A percentile compares a stretch with the other conserved stretches of the same genome.
Evolutionary conservation across 2,329 filamentous ascomycete genomes (phyloP).

Genomic region (Hymenotorrendiella dingleyae): DNA sequence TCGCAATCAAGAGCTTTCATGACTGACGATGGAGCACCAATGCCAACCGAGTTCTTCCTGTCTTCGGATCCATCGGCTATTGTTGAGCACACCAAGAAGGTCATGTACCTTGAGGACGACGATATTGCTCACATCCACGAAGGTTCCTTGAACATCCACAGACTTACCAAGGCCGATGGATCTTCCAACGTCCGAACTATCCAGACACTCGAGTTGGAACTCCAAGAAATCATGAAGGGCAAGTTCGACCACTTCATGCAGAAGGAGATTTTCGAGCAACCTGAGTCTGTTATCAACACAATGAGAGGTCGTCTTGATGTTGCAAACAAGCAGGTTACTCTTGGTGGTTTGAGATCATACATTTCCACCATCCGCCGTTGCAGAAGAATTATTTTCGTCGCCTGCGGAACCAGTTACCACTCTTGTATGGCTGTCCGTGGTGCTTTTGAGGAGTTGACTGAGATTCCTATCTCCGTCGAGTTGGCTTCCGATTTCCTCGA

Average conservation of each 20-base stretch:
- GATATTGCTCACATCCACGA: slow-evolving; percentile 99
- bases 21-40: slow-evolving; percentile 95
- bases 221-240: slow-evolving; percentile 99
- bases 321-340: slow-evolving; percentile 88
- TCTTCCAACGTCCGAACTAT: slow-evolving; percentile 96
- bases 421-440: slow-evolving; percentile 99
- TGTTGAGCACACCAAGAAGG: slow-evolving; percentile 99
- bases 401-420: slow-evolving; percentile 96
- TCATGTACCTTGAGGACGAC: slow-evolving; percentile 98
- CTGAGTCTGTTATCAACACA: slow-evolving; percentile 98
- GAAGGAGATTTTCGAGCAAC: slow-evolving; percentile 99
- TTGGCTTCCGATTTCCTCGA: slow-evolving; percentile 97
- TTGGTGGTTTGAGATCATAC: slow-evolving; percentile 93
- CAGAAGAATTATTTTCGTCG: slow-evolving; percentile 97
- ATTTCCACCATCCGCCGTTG: slow-evolving; percentile 94
- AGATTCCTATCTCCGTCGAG: slow-evolving; percentile 96
- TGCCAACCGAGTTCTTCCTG: slow-evolving; percentile 98
- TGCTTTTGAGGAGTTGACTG: slow-evolving; percentile 94
- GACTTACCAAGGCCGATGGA: slow-evolving; percentile 92
- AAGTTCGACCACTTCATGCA: slow-evolving; percentile 99
- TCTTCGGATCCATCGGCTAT: slow-evolving; percentile 98
- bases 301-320: slow-evolving; percentile 98
- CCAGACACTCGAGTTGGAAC: slow-evolving; percentile 96
- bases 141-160: slow-evolving; percentile 97
- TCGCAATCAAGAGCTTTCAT: slow-evolving; percentile 98